These are phyloP conservation scores for Saccharomyces hybrid DNA, from an alignment of 1,139 yeast species.

Conservation along the genomic window DNA sequence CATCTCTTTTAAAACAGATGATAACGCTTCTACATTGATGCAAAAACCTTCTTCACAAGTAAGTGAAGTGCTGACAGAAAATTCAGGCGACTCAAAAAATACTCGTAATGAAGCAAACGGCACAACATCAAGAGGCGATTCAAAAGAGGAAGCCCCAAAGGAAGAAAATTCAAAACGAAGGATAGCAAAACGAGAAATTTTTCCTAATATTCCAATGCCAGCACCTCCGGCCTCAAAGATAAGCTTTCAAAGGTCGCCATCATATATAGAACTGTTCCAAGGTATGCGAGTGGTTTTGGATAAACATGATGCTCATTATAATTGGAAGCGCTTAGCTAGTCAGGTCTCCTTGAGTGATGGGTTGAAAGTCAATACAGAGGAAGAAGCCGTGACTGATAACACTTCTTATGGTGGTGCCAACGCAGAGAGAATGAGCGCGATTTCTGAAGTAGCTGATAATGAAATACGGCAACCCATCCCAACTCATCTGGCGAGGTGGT, in stretches of 20 bases:
- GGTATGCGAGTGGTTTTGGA: conserved; percentile 29
- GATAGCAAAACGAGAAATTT: not conserved
- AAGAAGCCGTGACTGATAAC: not conserved
- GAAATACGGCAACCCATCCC: not conserved
- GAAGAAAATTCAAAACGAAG: not conserved
- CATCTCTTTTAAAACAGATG: not conserved
- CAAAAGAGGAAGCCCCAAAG: not conserved
- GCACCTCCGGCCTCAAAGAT: not conserved
- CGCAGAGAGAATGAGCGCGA: not conserved
- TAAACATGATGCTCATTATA: conserved; percentile 26
- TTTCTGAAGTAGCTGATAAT: not conserved
- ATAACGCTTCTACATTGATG: not conserved
- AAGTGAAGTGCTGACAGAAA: not conserved
- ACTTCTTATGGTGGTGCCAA: not conserved
- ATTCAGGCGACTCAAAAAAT: not conserved
- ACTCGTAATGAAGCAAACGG: not conserved
- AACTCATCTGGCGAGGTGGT: not conserved
- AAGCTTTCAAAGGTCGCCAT: conserved; percentile 21
- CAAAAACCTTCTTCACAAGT: not conserved
- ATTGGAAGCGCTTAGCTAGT: conserved; percentile 27
- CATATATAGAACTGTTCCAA: conserved; percentile 27
- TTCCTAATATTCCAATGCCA: conserved; percentile 1
- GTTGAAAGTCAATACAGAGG: conserved; percentile 5
- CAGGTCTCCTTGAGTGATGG: conserved; percentile 17
- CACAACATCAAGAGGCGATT: not conserved